phyloP scores from a whole-genome alignment of 2,329 filamentous ascomycete species.

The Bipolaris cookei region DNA sequence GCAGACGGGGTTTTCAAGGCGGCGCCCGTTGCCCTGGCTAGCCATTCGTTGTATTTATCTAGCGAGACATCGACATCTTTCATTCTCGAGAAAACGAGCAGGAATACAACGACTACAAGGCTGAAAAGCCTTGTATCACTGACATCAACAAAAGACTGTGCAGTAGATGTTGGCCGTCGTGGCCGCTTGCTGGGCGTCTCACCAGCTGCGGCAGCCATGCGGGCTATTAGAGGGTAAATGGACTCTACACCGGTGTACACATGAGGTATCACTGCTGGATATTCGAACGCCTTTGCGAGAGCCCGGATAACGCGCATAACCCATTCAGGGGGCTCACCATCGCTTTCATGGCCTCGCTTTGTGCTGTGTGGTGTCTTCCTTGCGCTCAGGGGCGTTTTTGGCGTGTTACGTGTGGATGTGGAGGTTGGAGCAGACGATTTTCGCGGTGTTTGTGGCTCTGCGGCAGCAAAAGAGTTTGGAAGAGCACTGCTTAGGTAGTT shows the following conservation, averaged over 20 bases:
- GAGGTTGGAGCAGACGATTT: slow-evolving; percentile 32
- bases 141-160: slow-evolving; percentile 16
- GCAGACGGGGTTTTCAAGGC: slow-evolving; percentile 58
- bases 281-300: slow-evolving; percentile 67
- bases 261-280: slow-evolving; percentile 70
- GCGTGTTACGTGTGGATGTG: slow-evolving; percentile 31
- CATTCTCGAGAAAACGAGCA: slow-evolving; percentile 63
- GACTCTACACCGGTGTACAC: slow-evolving; percentile 74
- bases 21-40: slow-evolving; percentile 58
- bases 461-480: slow-evolving; percentile 46
- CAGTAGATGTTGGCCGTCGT: slow-evolving; percentile 45
- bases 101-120: slow-evolving; percentile 66
- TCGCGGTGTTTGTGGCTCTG: slow-evolving; percentile 43
- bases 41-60: slow-evolving; percentile 42
- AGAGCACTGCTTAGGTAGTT: slow-evolving; percentile 78
- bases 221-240: slow-evolving; percentile 53
- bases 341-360: slow-evolving; percentile 19
- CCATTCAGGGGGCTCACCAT: slow-evolving; percentile 59
- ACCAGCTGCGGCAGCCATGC: slow-evolving; percentile 39
- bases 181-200: slow-evolving; percentile 57
- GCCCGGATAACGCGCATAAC: slow-evolving; percentile 71
- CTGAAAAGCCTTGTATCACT: slow-evolving; percentile 42
- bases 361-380: slow-evolving; percentile 33
- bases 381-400: slow-evolving; percentile 34
- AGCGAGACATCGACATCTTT: slow-evolving; percentile 37